A percentile compares a stretch with the other conserved stretches of the same genome.
These are phyloP conservation scores for Fusarium sp. DNA, from an alignment of 2,329 filamentous ascomycete species.

Conservation along the genomic window DNA sequence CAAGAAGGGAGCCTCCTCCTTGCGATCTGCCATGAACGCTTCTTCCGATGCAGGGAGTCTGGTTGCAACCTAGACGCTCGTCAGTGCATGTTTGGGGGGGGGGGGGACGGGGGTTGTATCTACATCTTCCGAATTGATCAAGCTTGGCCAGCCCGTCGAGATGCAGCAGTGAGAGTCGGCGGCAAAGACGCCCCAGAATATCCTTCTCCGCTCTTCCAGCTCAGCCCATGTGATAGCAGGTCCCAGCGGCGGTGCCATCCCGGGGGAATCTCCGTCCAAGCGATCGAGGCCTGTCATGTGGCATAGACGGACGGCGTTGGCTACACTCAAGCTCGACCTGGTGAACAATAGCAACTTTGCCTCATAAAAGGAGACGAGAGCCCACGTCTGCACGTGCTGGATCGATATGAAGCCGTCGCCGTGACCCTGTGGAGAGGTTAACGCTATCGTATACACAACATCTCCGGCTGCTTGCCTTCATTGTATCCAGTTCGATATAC, in stretches of 20 bases:
- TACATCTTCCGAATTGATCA: constrained; percentile 77
- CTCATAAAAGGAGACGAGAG: constrained; percentile 78
- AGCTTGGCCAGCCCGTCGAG: constrained; percentile 88
- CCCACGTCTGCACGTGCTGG: constrained; percentile 84
- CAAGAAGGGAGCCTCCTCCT: constrained; percentile 66
- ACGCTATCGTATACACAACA: neutral
- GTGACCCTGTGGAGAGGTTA: constrained; percentile 59
- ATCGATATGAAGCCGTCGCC: constrained; percentile 84
- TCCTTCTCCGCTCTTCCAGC: constrained; percentile 75
- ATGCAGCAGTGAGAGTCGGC: constrained; percentile 87
- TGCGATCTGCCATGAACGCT: constrained; percentile 72
- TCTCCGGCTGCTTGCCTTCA: constrained; percentile 63
- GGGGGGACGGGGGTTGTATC: constrained; percentile 19
- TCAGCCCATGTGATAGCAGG: constrained; percentile 84
- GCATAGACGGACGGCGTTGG: constrained; percentile 73
- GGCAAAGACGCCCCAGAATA: constrained; percentile 87
- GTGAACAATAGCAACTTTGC: constrained; percentile 88
- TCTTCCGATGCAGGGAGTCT: constrained; percentile 83
- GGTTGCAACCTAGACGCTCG: constrained; percentile 67
- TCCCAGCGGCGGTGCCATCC: constrained; percentile 77
- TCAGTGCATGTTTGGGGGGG: constrained; percentile 15
- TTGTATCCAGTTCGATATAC: constrained; percentile 84
- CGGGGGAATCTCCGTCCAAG: constrained; percentile 70
- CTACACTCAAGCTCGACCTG: constrained; percentile 82
- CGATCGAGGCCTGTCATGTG: constrained; percentile 89